Conservation (phyloP, 495 filamentous ascomycete genomes). For the Immersiella caudata region DNA sequence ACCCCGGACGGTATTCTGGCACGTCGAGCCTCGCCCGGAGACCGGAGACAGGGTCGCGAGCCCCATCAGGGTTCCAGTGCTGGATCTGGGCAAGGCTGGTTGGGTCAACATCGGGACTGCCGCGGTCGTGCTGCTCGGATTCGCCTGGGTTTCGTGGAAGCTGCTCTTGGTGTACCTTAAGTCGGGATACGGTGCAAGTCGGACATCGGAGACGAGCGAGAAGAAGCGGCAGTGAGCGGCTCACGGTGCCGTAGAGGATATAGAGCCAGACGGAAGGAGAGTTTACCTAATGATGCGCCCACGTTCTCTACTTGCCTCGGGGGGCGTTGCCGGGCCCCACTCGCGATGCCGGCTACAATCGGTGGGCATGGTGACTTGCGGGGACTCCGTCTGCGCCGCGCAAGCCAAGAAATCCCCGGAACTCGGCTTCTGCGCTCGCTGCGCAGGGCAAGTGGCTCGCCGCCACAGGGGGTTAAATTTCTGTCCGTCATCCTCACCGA, state of each 20-base stretch:
- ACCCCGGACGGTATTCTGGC: slow-evolving; percentile 81
- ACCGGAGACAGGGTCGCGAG: slow-evolving; percentile 55
- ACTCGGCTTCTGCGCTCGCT: background rate
- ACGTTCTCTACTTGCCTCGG: background rate
- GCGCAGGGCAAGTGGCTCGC: background rate
- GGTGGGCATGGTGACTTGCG: background rate
- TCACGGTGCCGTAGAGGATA: background rate
- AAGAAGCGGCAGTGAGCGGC: slow-evolving; percentile 47
- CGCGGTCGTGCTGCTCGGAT: slow-evolving; percentile 67
- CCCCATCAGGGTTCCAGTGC: slow-evolving; percentile 71
- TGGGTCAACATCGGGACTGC: slow-evolving; percentile 74
- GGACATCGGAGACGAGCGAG: slow-evolving; percentile 24
- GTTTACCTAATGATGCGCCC: background rate
- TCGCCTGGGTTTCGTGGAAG: slow-evolving; percentile 74
- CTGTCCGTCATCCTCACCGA: background rate
- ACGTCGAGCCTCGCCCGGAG: slow-evolving; percentile 63
- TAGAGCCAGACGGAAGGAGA: background rate
- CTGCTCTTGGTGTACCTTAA: slow-evolving; percentile 50
- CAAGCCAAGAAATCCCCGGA: background rate
- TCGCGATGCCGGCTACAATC: background rate
- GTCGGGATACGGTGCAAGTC: slow-evolving; percentile 32
- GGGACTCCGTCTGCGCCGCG: background rate
- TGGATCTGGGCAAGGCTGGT: slow-evolving; percentile 61
- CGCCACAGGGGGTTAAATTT: background rate
- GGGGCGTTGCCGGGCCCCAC: background rate